phyloP scores from a whole-genome alignment of 2,329 filamentous ascomycete genomes.

The Diaporthe citri region DNA sequence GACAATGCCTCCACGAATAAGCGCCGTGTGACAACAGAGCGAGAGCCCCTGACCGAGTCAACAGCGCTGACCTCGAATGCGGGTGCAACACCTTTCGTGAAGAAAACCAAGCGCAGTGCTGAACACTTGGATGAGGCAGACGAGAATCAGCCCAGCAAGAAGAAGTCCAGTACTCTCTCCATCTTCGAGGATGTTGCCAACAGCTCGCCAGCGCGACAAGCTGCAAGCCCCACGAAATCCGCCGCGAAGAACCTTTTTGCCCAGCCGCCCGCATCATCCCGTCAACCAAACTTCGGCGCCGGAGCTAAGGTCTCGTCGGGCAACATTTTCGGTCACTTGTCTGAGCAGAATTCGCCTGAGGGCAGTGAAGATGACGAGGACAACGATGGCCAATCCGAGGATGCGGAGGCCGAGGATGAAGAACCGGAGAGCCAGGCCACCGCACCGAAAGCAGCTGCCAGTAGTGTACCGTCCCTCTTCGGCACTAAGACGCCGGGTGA shows the following conservation, averaged over 20 bases:
- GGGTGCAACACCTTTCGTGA: slow-evolving; percentile 49
- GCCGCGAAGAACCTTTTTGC: slow-evolving; percentile 51
- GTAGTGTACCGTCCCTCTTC: slow-evolving; percentile 56
- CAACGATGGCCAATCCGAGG: slow-evolving; percentile 61
- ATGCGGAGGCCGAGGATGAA: slow-evolving; percentile 50
- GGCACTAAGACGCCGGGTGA: slow-evolving; percentile 49
- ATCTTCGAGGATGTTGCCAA: slow-evolving; percentile 71
- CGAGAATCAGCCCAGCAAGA: slow-evolving; percentile 64
- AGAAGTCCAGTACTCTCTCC: slow-evolving; percentile 66
- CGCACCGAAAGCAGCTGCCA: slow-evolving; percentile 55
- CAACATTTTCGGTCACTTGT: slow-evolving; percentile 73
- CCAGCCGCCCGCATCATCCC: slow-evolving; percentile 43
- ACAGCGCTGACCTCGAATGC: slow-evolving; percentile 45
- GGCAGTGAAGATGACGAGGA: slow-evolving; percentile 67
- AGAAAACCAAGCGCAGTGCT: slow-evolving; percentile 67
- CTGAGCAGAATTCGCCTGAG: slow-evolving; percentile 67
- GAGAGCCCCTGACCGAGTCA: slow-evolving; percentile 53
- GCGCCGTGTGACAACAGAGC: slow-evolving; percentile 60
- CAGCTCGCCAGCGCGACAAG: slow-evolving; percentile 55
- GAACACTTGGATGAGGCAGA: slow-evolving; percentile 58
- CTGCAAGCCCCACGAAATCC: slow-evolving; percentile 50
- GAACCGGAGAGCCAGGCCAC: slow-evolving; percentile 62
- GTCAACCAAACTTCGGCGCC: slow-evolving; percentile 57
- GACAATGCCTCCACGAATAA: slow-evolving; percentile 59
- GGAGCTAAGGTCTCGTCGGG: slow-evolving; percentile 42